Conservation (phyloP, 306 rosid genomes). For the Ammopiptanthus mongolicus region DNA sequence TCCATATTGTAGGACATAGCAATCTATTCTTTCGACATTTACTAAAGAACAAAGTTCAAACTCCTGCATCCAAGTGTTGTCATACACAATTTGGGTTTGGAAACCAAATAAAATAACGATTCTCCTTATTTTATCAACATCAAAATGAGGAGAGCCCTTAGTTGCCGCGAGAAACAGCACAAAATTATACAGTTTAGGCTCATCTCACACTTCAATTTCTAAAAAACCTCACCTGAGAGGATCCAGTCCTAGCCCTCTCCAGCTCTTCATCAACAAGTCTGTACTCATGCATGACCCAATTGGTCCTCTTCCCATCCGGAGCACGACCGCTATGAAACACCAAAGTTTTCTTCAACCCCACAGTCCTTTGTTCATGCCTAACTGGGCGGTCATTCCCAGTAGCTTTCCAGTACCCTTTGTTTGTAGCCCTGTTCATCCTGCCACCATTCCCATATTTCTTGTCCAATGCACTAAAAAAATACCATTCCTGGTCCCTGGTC, state of each 20-base stretch:
- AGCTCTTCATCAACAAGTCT: slow-evolving; percentile 79
- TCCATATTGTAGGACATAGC: slow-evolving; percentile 21
- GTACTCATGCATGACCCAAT: slow-evolving; percentile 99
- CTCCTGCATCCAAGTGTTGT: slow-evolving; percentile 35
- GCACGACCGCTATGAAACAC: slow-evolving; percentile 97
- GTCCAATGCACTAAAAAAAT: slow-evolving; percentile 92
- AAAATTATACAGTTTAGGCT: slow-evolving; percentile 16
- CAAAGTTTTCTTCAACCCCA: slow-evolving; percentile 90
- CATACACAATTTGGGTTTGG: slow-evolving; percentile 16
- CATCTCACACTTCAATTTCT: slow-evolving; percentile 32
- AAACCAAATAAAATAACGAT: slow-evolving; percentile 26
- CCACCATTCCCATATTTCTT: slow-evolving; percentile 99
- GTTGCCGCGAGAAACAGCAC: slow-evolving; percentile 10
- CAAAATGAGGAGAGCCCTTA: slow-evolving; percentile 23
- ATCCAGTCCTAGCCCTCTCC: slow-evolving; percentile 55
- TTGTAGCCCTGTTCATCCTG: slow-evolving; percentile 95
- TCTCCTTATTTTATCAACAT: slow-evolving; percentile 18
- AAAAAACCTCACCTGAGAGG: slow-evolving; percentile 68
- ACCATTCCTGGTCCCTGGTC: slow-evolving; percentile 99
- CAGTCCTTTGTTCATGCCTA: slow-evolving; percentile 52
- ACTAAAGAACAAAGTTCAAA: slow-evolving; percentile 30
- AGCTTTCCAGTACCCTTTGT: slow-evolving; percentile 95
- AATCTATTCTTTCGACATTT: slow-evolving; percentile 10
- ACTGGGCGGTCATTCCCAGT: slow-evolving; percentile 93
- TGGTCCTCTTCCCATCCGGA: slow-evolving; percentile 91